phyloP scores from a whole-genome alignment of 2,329 filamentous ascomycete species.

The Lecanicillium sp. region DNA sequence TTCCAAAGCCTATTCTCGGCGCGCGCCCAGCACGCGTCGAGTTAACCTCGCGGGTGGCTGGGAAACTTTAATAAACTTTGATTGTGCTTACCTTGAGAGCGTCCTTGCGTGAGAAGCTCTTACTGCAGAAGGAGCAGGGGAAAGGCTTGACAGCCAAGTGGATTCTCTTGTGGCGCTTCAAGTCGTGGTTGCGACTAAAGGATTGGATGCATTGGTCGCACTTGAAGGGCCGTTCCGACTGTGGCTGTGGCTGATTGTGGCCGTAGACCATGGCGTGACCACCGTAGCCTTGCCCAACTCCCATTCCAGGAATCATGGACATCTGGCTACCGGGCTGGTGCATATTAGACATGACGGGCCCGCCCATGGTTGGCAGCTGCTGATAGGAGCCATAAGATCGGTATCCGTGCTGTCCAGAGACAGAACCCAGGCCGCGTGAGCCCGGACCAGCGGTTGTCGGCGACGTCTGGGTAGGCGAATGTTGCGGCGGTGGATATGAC shows the following conservation, averaged over 20 bases:
- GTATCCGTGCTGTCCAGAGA: conserved; percentile 26
- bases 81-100: conserved; percentile 72
- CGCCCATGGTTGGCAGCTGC: conserved; percentile 54
- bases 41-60: no score
- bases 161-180: conserved; percentile 93
- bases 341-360: conserved; percentile 70
- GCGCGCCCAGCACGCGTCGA: no score
- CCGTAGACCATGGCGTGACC: conserved; percentile 51
- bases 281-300: conserved; percentile 45
- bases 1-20: neutral
- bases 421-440: conserved; percentile 28
- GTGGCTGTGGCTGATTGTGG: conserved; percentile 37
- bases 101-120: conserved; percentile 95
- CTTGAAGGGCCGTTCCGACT: conserved; percentile 82
- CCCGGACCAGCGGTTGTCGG: conserved; percentile 32
- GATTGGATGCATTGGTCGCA: conserved; percentile 88
- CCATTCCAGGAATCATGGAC: conserved; percentile 57
- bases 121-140: conserved; percentile 83
- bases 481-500: conserved; percentile 30
- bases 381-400: conserved; percentile 28
- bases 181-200: conserved; percentile 92
- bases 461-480: conserved; percentile 34
- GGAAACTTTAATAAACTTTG: neutral
- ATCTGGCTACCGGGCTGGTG: conserved; percentile 65
- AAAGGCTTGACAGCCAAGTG: conserved; percentile 94